These are phyloP conservation scores for Lasiosphaeriaceae sp. DNA, from an alignment of 495 filamentous ascomycete species.

Conservation along the genomic window DNA sequence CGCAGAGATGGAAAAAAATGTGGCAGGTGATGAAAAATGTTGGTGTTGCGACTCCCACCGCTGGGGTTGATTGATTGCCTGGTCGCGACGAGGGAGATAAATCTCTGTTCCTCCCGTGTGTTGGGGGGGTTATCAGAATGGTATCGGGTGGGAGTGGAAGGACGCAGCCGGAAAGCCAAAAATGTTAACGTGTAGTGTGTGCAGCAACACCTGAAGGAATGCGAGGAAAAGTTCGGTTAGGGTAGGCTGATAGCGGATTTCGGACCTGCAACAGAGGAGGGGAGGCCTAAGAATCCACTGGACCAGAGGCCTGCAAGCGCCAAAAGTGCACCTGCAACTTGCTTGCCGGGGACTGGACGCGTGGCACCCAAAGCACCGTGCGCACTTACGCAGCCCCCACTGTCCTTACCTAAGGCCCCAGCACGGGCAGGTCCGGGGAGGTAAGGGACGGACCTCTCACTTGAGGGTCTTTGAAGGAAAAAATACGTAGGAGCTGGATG, in stretches of 20 bases:
- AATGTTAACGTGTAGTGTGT: constrained; percentile 26
- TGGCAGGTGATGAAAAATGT: constrained; percentile 57
- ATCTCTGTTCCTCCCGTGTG: constrained; percentile 26
- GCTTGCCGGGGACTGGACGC: not conserved
- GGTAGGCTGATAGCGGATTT: constrained; percentile 8
- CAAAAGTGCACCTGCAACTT: not conserved
- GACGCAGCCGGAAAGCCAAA: constrained; percentile 12
- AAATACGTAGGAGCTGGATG: too few species aligned
- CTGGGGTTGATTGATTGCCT: constrained; percentile 25
- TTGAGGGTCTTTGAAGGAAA: too few species aligned
- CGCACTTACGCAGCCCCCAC: too few species aligned
- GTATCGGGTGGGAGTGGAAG: constrained; percentile 10
- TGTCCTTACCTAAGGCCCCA: not conserved
- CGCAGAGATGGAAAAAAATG: constrained; percentile 28
- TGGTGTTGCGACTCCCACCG: constrained; percentile 60
- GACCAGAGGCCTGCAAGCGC: not conserved
- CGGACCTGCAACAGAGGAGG: constrained; percentile 9
- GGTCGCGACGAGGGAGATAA: constrained; percentile 24
- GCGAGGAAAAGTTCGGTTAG: constrained; percentile 3
- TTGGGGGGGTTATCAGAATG: constrained; percentile 18
- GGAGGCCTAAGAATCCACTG: constrained; percentile 8
- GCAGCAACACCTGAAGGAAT: constrained; percentile 2
- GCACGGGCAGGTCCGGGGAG: not conserved
- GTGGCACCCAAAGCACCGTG: not conserved
- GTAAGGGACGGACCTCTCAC: not conserved